These are phyloP conservation scores for Thelonectria discophora DNA, from an alignment of 2,329 filamentous ascomycete genomes.

Conservation along the genomic window DNA sequence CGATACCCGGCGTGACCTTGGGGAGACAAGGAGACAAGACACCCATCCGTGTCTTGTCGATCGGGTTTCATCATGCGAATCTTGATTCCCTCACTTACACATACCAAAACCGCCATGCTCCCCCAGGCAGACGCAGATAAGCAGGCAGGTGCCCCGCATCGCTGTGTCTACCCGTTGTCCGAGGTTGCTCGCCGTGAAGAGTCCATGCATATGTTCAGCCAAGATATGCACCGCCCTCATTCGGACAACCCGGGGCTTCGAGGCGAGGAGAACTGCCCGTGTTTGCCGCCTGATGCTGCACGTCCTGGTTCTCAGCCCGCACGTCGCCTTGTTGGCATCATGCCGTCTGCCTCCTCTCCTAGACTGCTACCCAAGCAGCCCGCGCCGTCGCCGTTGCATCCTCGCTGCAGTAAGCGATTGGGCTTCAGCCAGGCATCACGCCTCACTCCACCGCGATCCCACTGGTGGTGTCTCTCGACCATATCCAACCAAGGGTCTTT, in stretches of 20 bases:
- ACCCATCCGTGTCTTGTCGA: not conserved
- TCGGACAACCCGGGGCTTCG: no score
- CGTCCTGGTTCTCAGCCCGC: no score
- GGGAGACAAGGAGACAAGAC: no score
- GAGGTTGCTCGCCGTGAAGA: no score
- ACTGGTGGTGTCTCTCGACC: not conserved
- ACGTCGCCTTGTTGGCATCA: no score
- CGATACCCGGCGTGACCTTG: not conserved
- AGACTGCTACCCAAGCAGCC: not conserved
- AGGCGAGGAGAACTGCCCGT: no score
- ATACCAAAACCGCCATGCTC: not conserved
- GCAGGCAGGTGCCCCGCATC: no score
- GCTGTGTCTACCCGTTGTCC: no score
- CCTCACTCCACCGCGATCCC: not conserved
- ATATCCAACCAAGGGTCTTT: conserved; percentile 15
- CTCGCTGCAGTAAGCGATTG: not conserved
- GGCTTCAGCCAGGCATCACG: not conserved
- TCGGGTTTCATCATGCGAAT: not conserved
- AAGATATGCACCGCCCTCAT: no score
- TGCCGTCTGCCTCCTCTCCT: no score
- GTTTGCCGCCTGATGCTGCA: no score
- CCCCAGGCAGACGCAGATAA: not conserved
- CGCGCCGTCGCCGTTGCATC: not conserved
- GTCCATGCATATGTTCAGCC: no score
- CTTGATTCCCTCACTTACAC: not conserved